Evolutionary conservation across 257 asterid genomes (phyloP), one percentile per base, ranked within the genome.

Genomic region (Solanum ossicruentum): DNA sequence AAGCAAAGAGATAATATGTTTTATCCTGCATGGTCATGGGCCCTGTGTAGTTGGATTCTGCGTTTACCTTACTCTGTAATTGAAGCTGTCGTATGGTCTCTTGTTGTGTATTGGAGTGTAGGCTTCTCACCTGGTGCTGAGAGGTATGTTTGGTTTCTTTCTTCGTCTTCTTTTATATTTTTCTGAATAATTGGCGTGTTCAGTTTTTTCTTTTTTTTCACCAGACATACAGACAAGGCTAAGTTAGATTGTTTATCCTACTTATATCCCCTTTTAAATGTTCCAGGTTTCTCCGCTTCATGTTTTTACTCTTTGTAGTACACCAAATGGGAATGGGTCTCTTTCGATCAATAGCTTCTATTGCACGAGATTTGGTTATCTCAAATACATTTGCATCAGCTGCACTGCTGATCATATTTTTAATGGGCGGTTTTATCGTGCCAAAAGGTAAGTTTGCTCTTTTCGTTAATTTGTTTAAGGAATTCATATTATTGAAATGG

Each of bases 261-360:
- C 67, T 58, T 6, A 54, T 51, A 69, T 88, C 84, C 85, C 60
- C 12, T 84, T 75, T 57, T 81, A 80, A 51, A 60, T 63, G 81
- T 89, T 79, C 85, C 93, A 95, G 98, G 93, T 95, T 94, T 84
- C 93, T 94, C 86, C 92, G 95, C 15, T 93, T 49, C 86, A 81
- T 91, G 93, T 86, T 95, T 36, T 12, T 91, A 84, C 97, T 95
- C 80, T 93, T 95, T 82, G 56, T 91, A 20, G 88, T 94, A 54
- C 99, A 95, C 89, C 99, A 95, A 88, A 95, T 95, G 99, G 98
- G 98, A 17, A 67, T 94, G 88, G 99, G 98, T 18, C 94, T 95
- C 87, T 95, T 94, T 84, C 93, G 97, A 72, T 85, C 94, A 65
- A 90, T 95, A 93, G 99, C 99, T 88, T 89, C 98, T 60, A 12